phyloP scores from a whole-genome alignment of 805 yeast species.

The Spathaspora boniae region DNA sequence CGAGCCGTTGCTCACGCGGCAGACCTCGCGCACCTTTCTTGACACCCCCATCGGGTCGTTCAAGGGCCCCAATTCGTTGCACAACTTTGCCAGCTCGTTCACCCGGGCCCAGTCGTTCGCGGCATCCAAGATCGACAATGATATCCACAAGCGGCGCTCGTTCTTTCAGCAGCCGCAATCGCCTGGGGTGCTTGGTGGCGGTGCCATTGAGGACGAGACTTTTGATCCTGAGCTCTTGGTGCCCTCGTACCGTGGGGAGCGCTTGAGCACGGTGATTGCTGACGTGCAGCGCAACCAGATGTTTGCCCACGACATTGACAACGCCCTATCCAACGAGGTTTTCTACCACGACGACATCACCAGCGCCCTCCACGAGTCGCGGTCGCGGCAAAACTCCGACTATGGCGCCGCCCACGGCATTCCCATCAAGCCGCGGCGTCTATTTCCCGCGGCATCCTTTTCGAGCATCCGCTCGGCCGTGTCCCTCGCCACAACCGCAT shows the following conservation, averaged over 20 bases:
- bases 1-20: slow-evolving; percentile 13
- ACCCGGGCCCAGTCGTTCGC: slow-evolving; percentile 73
- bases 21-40: slow-evolving; percentile 18
- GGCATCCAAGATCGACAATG: slow-evolving; percentile 45
- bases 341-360: slow-evolving; percentile 38
- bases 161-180: slow-evolving; percentile 37
- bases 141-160: slow-evolving; percentile 59
- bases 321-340: slow-evolving; percentile 24
- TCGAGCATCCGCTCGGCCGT: slow-evolving; percentile 39
- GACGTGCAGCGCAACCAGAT: slow-evolving; percentile 23
- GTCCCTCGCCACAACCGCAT: slow-evolving; percentile 37
- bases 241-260: slow-evolving; percentile 61
- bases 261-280: slow-evolving; percentile 55
- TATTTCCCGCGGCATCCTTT: slow-evolving; percentile 40
- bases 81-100: slow-evolving; percentile 75
- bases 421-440: slow-evolving; percentile 24
- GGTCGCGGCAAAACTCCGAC: slow-evolving; percentile 27
- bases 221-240: slow-evolving; percentile 67
- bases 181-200: slow-evolving; percentile 23
- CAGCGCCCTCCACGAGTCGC: slow-evolving; percentile 19
- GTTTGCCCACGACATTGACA: slow-evolving; percentile 12
- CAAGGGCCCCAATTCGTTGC: slow-evolving; percentile 64
- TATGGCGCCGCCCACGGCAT: slow-evolving; percentile 14
- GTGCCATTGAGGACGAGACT: slow-evolving; percentile 48
- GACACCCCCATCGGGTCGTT: slow-evolving; percentile 51